Conservation (phyloP, 768 basidiomycete species). For the Termitomyces titanicus region DNA sequence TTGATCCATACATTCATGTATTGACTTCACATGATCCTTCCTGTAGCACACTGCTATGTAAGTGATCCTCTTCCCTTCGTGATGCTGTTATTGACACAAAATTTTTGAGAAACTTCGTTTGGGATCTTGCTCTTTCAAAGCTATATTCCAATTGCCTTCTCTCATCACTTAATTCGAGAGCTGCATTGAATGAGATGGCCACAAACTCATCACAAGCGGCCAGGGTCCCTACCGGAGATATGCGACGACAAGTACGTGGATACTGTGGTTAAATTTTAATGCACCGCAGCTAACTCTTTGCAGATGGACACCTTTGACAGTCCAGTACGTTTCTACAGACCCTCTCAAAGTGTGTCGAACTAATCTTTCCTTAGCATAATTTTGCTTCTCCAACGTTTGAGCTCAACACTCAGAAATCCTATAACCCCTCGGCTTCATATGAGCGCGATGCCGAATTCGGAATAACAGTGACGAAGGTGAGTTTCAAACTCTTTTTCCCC, state of each 20-base stretch:
- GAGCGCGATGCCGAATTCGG: conserved; percentile 9
- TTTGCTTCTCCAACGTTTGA: conserved; percentile 6
- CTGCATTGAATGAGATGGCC: conserved; percentile 25
- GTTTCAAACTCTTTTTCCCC: not conserved
- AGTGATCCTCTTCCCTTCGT: conserved; percentile 12
- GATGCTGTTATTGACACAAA: not conserved
- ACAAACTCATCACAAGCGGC: not conserved
- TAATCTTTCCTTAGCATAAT: not conserved
- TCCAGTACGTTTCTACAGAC: not conserved
- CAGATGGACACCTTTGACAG: conserved; percentile 2
- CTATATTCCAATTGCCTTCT: conserved; percentile 47
- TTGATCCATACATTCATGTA: not conserved
- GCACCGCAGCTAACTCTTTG: not conserved
- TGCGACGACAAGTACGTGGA: not conserved
- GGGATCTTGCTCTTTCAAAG: conserved; percentile 45
- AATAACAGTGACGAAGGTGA: conserved; percentile 11
- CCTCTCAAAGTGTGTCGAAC: not conserved
- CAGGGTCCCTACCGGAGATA: not conserved
- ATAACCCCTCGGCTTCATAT: conserved; percentile 2
- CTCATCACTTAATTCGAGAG: conserved; percentile 45
- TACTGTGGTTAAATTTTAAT: no score
- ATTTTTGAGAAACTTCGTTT: conserved; percentile 39
- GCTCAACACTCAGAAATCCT: conserved; percentile 4
- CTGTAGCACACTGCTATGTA: conserved; percentile 43
- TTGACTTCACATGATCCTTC: not conserved